Conservation (phyloP, 2,329 filamentous ascomycete species). For the Myotisia sp. region DNA sequence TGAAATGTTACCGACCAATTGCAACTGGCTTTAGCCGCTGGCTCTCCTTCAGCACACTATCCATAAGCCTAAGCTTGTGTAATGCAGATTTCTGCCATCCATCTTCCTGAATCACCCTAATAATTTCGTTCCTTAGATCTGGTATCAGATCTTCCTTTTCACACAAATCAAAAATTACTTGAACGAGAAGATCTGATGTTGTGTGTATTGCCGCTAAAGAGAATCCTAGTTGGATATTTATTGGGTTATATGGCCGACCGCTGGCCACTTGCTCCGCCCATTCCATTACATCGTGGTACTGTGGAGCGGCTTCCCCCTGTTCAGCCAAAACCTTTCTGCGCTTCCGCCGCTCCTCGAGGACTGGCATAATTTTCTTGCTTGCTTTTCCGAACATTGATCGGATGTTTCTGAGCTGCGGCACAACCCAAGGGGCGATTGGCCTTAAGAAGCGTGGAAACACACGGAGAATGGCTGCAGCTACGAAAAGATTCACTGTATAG, state of each 20-base stretch:
- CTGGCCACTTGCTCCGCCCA: conserved; percentile 17
- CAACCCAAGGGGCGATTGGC: conserved; percentile 10
- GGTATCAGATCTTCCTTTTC: conserved; percentile 6
- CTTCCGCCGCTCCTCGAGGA: conserved; percentile 10
- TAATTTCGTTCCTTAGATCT: conserved; percentile 14
- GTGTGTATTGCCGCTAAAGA: conserved; percentile 16
- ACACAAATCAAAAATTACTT: conserved; percentile 15
- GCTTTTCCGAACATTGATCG: conserved; percentile 9
- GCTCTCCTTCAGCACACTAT: conserved; percentile 31
- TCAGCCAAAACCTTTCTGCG: conserved; percentile 3
- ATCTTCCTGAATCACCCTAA: conserved; percentile 10
- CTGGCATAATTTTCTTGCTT: conserved; percentile 11
- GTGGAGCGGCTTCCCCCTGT: conserved; percentile 7
- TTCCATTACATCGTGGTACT: conserved; percentile 14
- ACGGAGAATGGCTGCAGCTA: conserved; percentile 12
- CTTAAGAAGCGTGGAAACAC: conserved; percentile 7
- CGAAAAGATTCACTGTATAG: conserved; percentile 11
- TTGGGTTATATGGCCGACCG: conserved; percentile 14
- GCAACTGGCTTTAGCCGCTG: conserved; percentile 24
- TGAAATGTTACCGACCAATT: too few relatives aligned
- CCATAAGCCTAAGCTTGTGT: conserved; percentile 28
- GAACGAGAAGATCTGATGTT: conserved; percentile 15
- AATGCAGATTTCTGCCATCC: conserved; percentile 25
- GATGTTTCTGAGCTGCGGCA: conserved; percentile 9
- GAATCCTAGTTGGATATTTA: conserved; percentile 12